phyloP scores from a whole-genome alignment of 805 yeast genomes.

The Myxozyma lipomycoides region DNA sequence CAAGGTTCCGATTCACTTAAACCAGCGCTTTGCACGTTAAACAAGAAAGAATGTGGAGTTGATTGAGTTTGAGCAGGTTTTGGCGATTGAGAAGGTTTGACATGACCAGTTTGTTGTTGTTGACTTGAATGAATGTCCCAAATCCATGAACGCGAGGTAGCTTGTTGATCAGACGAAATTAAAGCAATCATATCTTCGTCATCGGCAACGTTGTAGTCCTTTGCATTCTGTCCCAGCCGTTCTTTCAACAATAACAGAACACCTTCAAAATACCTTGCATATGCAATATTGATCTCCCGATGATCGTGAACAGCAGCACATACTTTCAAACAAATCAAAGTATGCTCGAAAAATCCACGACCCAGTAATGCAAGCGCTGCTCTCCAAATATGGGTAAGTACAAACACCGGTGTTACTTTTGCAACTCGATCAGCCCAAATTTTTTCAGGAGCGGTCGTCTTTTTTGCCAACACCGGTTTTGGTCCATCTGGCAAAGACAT shows the following conservation, averaged over 20 bases:
- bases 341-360: constrained; percentile 22
- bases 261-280: constrained; percentile 20
- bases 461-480: neutral
- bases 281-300: constrained; percentile 22
- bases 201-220: constrained; percentile 9
- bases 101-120: neutral
- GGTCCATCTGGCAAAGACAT: constrained; percentile 12
- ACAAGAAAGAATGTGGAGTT: constrained; percentile 14
- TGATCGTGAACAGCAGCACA: constrained; percentile 22
- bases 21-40: constrained; percentile 7
- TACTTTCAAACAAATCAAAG: constrained; percentile 20
- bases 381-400: constrained; percentile 18
- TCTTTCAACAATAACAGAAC: constrained; percentile 7
- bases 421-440: constrained; percentile 17
- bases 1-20: constrained; percentile 5
- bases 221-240: neutral
- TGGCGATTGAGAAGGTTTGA: neutral
- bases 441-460: neutral
- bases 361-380: constrained; percentile 12
- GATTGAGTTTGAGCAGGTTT: neutral
- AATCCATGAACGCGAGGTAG: constrained; percentile 20
- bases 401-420: constrained; percentile 8
- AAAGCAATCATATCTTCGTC: constrained; percentile 23
- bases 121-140: constrained; percentile 6
- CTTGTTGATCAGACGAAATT: constrained; percentile 46